phyloP scores from a whole-genome alignment of 73 alveolate genomes.

The Paramecium biaurelia region DNA sequence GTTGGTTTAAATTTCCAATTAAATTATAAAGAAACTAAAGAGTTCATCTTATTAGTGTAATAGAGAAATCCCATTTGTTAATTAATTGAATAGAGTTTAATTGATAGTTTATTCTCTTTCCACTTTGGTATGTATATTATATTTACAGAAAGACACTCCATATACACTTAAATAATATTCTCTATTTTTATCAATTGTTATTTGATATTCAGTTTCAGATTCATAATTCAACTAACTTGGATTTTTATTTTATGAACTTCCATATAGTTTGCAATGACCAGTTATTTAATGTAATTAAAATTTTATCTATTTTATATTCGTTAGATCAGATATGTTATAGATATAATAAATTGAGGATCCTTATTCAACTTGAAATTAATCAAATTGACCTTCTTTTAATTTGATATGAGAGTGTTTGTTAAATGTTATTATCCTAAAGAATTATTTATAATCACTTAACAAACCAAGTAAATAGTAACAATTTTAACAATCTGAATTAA shows the following conservation, averaged over 20 bases:
- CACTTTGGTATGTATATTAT: not conserved
- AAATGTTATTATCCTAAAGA: not conserved
- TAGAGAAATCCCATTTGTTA: not conserved
- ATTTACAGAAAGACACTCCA: not conserved
- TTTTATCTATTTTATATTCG: not conserved
- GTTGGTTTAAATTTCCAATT: not conserved
- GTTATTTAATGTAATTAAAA: not conserved
- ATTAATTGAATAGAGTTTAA: not conserved
- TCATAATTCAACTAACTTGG: not conserved
- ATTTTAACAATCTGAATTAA: not conserved
- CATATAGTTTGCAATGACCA: not conserved
- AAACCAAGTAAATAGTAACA: not conserved
- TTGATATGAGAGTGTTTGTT: not conserved
- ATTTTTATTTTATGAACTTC: not conserved
- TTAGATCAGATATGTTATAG: not conserved
- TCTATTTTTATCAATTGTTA: not conserved
- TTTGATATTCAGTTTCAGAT: not conserved
- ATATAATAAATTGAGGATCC: not conserved
- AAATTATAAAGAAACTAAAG: not conserved
- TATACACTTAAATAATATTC: not conserved
- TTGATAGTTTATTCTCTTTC: not conserved
- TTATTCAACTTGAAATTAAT: not conserved
- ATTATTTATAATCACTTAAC: not conserved
- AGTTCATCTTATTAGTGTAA: not conserved
- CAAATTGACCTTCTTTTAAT: conserved; percentile 2